Base-by-base conservation (phyloP, 2,329 filamentous ascomycete species). In the Clonostachys chloroleuca region DNA sequence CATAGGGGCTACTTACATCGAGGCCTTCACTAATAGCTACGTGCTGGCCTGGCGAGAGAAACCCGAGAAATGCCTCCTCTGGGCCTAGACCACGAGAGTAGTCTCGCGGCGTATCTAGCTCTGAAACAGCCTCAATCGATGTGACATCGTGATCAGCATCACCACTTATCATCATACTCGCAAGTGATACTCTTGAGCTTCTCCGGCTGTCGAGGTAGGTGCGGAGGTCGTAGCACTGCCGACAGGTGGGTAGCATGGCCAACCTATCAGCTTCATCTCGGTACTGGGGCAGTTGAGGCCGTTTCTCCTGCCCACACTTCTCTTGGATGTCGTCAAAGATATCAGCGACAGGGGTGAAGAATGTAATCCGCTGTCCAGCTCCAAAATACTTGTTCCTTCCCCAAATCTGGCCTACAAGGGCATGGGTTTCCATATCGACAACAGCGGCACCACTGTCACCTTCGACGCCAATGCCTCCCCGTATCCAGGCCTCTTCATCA, bases 11-110 rank as follows among this genome's bases (percentile, higher is more conserved):
- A 13, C 14, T 37, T 13, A 16, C 17, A 17, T 33, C 8, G 18
- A 70, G 77, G 36, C 92, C 71, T 44, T 80, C 77, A 6, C 72
- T 67, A 43, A 77, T 74, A 57, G 95, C 80, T 47, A 95, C 83
- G 59, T 89, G 90, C 90, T 91, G 96, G 14, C 92, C 92, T 0
- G 95, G 75, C 49, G 24, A 30, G 24, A 30, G 24, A 30, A 30
- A 30, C 9, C 24, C 24, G 9, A 30, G 24, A 30, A 30, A 30
- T 30, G 24, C 24, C 24, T 30, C 24, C 8, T 30, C 24, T 30
- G 24, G 24, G 24, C 24, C 24, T 30, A 30, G 24, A 10, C 24
- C 24, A 10, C 24, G 24, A 4, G 24, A 30, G 9, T 30, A 60
- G 46, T 72, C 67, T 42, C 59, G 62, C 10, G 70, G 70, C 17